Percentiles rank a stretch among this genome's conserved stretches.
These are phyloP conservation scores for Lotus japonicus DNA, from an alignment of 306 rosid species.

Conservation along the genomic window DNA sequence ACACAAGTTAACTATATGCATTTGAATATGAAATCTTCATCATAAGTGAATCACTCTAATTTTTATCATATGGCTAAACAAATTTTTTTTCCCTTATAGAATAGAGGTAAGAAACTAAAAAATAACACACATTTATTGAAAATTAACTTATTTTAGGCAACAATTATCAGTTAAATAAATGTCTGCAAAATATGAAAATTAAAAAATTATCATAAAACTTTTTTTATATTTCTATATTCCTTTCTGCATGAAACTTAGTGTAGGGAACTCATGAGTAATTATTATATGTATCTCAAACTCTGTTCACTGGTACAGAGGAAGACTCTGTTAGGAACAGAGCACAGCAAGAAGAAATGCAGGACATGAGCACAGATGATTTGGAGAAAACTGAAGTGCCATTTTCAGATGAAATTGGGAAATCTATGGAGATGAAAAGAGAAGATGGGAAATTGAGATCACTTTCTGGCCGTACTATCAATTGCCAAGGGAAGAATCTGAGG, in stretches of 20 bases:
- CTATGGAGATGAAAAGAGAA: constrained; percentile 41
- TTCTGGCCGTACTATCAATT: constrained; percentile 53
- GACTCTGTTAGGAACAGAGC: constrained; percentile 65
- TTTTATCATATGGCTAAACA: not conserved
- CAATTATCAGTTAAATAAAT: not conserved
- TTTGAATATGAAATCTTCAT: not conserved
- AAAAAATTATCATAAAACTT: not conserved
- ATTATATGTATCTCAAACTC: not conserved
- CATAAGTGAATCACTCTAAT: not conserved
- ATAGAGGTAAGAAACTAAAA: not conserved
- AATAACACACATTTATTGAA: not conserved
- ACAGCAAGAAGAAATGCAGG: constrained; percentile 56
- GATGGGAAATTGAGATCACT: constrained; percentile 50
- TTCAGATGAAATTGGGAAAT: constrained; percentile 36
- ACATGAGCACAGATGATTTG: constrained; percentile 36
- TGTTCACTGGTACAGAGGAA: constrained; percentile 52
- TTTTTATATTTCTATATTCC: not conserved
- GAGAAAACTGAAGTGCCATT: constrained; percentile 51
- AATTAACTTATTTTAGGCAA: not conserved
- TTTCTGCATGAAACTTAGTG: not conserved
- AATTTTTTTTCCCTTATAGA: not conserved
- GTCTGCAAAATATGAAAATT: not conserved
- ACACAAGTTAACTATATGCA: not conserved
- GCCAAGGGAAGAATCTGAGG: constrained; percentile 82
- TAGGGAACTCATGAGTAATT: not conserved